Evolutionary conservation across 768 basidiomycete genomes (phyloP), one percentile per base, ranked within the genome.

Genomic region (Auriscalpium orientale): DNA sequence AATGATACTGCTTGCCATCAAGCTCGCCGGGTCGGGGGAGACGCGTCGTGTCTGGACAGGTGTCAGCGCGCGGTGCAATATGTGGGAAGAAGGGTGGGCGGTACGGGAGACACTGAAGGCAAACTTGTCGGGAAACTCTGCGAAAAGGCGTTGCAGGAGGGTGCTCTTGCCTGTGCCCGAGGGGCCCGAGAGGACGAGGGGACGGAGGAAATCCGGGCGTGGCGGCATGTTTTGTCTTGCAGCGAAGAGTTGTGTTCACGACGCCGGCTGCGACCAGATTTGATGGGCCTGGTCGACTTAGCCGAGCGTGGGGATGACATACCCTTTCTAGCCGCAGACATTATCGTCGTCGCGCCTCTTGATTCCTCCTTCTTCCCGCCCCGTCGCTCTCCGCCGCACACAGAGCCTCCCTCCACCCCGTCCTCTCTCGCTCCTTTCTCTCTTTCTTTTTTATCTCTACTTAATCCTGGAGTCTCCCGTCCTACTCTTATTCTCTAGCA

Each of bases 141-240:
- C 72, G 68, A 98, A 90, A 53, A 98, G 84, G 51, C 84, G 84
- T 51, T 77, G 76, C 50, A 98, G 80, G 35, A 98, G 82, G 0
- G 95, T 95, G 65, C 88, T 91, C 71, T 98, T 98, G 52, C 95
- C 95, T 2, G 94, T 90, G 57, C 95, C 94, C 1, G 91, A 94
- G 1, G 94, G 94, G 0, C 92, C 91, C 54, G 89, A 95, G 58
- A 95, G 76, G 45, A 97, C 84, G 51, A 97, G 83, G 4, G 94
- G 93, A 57, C 87, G 81, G 12, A 79, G 65, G 63, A 83, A 81
- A 59, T 78, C 71, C 1, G 61, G 58, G n/a, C 62, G 61, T 16
- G 66, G 62, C 12, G 70, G 57, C 63, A 69, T 71, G 49, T 28
- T 28, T 28, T 28, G 49, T 28, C 7, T 28, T 28, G 18, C 49